phyloP scores from a whole-genome alignment of 345 rosid species.

The Bruguiera sexangula region DNA sequence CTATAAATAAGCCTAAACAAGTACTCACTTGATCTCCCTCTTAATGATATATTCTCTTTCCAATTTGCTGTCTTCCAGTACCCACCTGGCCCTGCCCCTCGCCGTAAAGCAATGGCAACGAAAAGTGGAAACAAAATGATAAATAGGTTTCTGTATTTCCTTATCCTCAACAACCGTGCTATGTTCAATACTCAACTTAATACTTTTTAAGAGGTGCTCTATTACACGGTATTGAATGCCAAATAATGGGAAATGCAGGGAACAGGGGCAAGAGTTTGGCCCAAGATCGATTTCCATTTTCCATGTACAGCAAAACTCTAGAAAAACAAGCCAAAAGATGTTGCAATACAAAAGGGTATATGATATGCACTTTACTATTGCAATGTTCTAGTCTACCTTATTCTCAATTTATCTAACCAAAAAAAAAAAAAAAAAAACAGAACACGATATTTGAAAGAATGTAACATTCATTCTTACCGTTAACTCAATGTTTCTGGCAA shows the following conservation, averaged over 20 bases:
- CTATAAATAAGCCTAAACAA: background rate
- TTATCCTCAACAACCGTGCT: background rate
- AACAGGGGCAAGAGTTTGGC: background rate
- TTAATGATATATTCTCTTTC: background rate
- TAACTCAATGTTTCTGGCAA: too few species aligned
- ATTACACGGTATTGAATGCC: slow-evolving; percentile 19
- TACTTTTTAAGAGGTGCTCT: background rate
- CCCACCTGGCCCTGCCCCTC: background rate
- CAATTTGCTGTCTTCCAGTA: slow-evolving; percentile 1
- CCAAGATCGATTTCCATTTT: background rate
- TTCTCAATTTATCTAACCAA: too few species aligned
- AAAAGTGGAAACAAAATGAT: background rate
- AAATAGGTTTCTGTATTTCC: background rate
- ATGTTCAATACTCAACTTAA: background rate
- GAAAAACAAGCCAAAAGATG: background rate
- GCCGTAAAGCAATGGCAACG: background rate
- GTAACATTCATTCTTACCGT: too few species aligned
- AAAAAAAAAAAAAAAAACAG: too few species aligned
- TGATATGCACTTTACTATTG: background rate
- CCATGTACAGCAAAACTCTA: background rate
- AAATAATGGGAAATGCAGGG: background rate
- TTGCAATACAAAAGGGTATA: background rate
- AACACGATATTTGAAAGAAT: too few species aligned
- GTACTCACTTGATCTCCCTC: background rate
- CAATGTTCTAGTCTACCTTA: background rate